A percentile compares a stretch with the other conserved stretches of the same genome.
Evolutionary conservation across 148 eudicot species (phyloP).

Genomic region (Chenopodium berlandieri): DNA sequence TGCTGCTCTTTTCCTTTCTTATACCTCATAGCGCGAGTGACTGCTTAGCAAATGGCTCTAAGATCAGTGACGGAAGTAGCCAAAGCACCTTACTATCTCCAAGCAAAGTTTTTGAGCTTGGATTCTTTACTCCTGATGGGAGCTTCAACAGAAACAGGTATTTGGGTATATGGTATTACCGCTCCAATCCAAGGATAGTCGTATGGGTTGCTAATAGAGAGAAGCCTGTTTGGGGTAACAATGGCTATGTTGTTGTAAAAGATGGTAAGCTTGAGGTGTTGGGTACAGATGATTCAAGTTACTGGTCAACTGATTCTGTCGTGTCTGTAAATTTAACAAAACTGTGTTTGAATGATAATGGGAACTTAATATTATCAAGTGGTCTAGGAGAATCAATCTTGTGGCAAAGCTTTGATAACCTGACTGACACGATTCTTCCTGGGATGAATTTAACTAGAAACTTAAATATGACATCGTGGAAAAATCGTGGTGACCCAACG

Average conservation of each 20-base stretch:
- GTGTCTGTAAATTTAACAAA: neutral
- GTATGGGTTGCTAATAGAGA: conserved; percentile 54
- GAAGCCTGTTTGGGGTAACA: conserved; percentile 16
- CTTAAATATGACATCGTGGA: conserved; percentile 34
- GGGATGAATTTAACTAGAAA: conserved; percentile 23
- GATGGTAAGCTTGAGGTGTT: conserved; percentile 28
- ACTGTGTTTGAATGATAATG: conserved; percentile 26
- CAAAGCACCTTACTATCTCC: conserved; percentile 27
- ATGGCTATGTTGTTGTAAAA: conserved; percentile 19
- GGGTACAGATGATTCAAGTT: neutral
- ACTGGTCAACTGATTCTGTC: conserved; percentile 15
- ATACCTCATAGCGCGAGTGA: neutral
- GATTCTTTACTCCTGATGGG: conserved; percentile 31
- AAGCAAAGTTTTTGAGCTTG: conserved; percentile 32
- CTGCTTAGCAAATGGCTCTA: conserved; percentile 8
- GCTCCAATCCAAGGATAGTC: conserved; percentile 14
- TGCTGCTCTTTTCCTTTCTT: neutral
- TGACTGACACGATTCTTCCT: conserved; percentile 39
- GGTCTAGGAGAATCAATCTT: neutral
- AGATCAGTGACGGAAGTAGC: neutral
- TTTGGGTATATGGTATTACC: conserved; percentile 44
- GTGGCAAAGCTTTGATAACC: conserved; percentile 41
- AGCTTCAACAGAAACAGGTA: conserved; percentile 17
- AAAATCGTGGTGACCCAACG: conserved; percentile 20
- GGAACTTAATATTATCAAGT: conserved; percentile 30